Conservation (phyloP, 2,329 filamentous ascomycete genomes). For the Pseudogymnoascus sp. region DNA sequence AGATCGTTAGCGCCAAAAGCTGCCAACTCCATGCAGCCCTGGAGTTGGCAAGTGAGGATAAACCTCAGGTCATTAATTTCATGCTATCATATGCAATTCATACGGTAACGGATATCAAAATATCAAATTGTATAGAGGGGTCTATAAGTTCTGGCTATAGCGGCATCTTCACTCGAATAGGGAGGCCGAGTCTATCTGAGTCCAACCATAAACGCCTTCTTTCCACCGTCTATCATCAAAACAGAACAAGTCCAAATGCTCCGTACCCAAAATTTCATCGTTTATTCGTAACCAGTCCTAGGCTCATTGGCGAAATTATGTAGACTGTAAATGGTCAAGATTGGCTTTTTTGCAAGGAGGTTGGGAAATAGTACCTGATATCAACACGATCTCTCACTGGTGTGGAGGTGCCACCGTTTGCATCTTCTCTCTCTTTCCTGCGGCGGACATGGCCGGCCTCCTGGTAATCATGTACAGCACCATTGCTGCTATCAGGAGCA, state of each 20-base stretch:
- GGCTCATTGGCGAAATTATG: slow-evolving; percentile 27
- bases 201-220: slow-evolving; percentile 4
- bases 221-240: slow-evolving; percentile 7
- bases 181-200: slow-evolving; percentile 6
- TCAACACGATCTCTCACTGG: slow-evolving; percentile 30
- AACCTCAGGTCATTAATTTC: background rate
- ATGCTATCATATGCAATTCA: background rate
- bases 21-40: background rate
- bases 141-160: slow-evolving; percentile 5
- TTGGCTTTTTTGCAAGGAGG: background rate
- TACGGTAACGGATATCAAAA: slow-evolving; percentile 2
- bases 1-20: background rate
- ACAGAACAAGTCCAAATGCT: slow-evolving; percentile 6
- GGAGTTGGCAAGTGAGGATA: too few species aligned
- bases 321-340: slow-evolving; percentile 18
- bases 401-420: slow-evolving; percentile 15
- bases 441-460: slow-evolving; percentile 17
- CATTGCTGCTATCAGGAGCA: slow-evolving; percentile 11
- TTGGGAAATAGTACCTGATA: slow-evolving; percentile 25
- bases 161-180: slow-evolving; percentile 8
- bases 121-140: slow-evolving; percentile 6
- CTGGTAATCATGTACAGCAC: slow-evolving; percentile 14
- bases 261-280: slow-evolving; percentile 5
- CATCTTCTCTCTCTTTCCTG: slow-evolving; percentile 23
- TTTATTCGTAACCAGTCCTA: slow-evolving; percentile 23